Evolutionary conservation across 345 rosid genomes (phyloP), one percentile per base, ranked within the genome.

Genomic region (Pelargonium nanum): DNA sequence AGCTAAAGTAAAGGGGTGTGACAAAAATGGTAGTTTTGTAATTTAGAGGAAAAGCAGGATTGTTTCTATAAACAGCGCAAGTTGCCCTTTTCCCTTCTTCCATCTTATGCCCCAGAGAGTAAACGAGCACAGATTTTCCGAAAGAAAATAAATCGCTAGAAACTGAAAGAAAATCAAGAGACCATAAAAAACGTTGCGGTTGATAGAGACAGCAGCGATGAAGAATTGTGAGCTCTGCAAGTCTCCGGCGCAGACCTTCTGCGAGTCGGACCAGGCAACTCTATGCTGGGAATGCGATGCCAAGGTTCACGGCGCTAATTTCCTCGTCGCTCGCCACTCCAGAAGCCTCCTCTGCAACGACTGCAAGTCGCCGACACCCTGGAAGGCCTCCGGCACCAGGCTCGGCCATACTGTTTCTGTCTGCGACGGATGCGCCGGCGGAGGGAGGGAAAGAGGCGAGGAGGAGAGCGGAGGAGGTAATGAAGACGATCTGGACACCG

Each of bases 251-350:
- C 80, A 65, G 58, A 64, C 77, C 26, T 81, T 72, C 78, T 86
- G 93, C 57, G 87, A 83, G 62, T 78, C 89, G 12, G 93, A 86
- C 68, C 77, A 78, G 70, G 93, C 93, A 10, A 69, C 74, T 65
- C 78, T 86, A 22, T 86, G 93, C 67, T 86, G 93, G 93, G 70
- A 65, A 71, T 86, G 93, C 67, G 93, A 86, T 58, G 73, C 74
- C 56, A 74, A 70, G 63, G 89, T 86, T 23, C 93, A 83, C 72
- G 85, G 82, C 22, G 89, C 93, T 53, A 86, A 86, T 75, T 86
- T 86, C 72, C 87, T 86, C 34, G 93, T 86, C 4, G 87, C 93
- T 0, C 65, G 87, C 15, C 93, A 86, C 66, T 56, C 70, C 19
- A 74, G 93, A 16, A 63, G 66, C 21, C 83, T 86, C 13, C 85